phyloP scores from a whole-genome alignment of 2,329 filamentous ascomycete genomes.

The Lasiodiplodia hormozganensis region DNA sequence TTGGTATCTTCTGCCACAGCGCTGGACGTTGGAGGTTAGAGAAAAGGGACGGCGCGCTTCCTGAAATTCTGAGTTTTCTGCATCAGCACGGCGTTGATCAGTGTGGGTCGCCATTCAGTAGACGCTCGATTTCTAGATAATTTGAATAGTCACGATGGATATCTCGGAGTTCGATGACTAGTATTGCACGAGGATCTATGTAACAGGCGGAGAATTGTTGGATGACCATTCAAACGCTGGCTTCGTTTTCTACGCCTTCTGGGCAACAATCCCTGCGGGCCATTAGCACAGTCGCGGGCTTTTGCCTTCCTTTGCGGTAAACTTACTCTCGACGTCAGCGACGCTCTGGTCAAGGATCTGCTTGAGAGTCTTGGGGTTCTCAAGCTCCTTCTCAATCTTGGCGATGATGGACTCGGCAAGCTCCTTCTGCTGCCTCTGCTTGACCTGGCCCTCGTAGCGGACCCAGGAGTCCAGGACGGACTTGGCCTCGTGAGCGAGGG shows the following conservation, averaged over 20 bases:
- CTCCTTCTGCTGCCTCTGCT: constrained; percentile 98
- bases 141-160: constrained; percentile 21
- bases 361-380: constrained; percentile 96
- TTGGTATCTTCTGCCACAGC: neutral
- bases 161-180: constrained; percentile 26
- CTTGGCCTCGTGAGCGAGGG: constrained; percentile 92
- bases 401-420: constrained; percentile 89
- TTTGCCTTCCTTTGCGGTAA: constrained; percentile 27
- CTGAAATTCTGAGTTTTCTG: neutral
- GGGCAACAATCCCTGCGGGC: constrained; percentile 45
- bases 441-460: constrained; percentile 97
- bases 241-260: constrained; percentile 45
- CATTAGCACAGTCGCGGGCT: neutral
- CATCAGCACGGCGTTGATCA: constrained; percentile 5
- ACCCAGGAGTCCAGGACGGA: constrained; percentile 97
- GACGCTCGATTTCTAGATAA: constrained; percentile 2
- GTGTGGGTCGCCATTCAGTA: neutral
- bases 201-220: constrained; percentile 41
- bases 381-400: constrained; percentile 98
- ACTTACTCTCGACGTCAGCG: constrained; percentile 91
- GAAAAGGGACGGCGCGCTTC: neutral
- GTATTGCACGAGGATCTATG: constrained; percentile 50
- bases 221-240: constrained; percentile 36
- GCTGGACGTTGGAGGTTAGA: constrained; percentile 16
- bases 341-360: constrained; percentile 98